phyloP scores from a whole-genome alignment of 1,139 yeast species.

The Kurtzmaniella quercitrusa region DNA sequence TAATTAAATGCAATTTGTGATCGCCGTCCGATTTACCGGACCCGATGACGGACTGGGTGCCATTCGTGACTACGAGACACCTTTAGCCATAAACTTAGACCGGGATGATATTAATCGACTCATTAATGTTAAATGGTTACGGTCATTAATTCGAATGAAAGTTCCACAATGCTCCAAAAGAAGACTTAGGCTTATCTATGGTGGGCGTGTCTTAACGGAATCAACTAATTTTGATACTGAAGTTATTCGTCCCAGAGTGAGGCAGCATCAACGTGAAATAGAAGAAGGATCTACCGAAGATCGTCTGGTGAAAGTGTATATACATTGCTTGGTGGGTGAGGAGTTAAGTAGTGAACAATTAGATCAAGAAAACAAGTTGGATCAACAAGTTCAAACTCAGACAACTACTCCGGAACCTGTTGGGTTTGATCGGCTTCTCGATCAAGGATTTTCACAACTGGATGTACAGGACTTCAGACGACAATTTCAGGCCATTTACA shows the following conservation, averaged over 20 bases:
- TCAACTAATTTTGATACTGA: slow-evolving; percentile 54
- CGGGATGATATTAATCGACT: slow-evolving; percentile 30
- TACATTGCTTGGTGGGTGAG: slow-evolving; percentile 84
- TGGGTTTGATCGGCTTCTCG: slow-evolving; percentile 80
- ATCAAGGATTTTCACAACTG: slow-evolving; percentile 77
- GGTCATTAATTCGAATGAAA: slow-evolving; percentile 25
- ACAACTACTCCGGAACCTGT: slow-evolving; percentile 67
- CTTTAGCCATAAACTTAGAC: slow-evolving; percentile 26
- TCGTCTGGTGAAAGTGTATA: slow-evolving; percentile 38
- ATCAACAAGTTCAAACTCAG: slow-evolving; percentile 45
- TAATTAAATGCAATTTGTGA: slow-evolving; percentile 8
- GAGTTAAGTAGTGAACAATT: slow-evolving; percentile 56
- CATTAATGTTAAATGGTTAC: slow-evolving; percentile 29
- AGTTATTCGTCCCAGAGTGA: slow-evolving; percentile 31
- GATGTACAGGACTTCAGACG: slow-evolving; percentile 69
- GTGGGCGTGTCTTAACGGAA: slow-evolving; percentile 67
- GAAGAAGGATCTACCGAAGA: slow-evolving; percentile 8
- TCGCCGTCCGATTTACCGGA: slow-evolving; percentile 32
- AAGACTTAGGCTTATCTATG: slow-evolving; percentile 67
- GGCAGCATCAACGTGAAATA: slow-evolving; percentile 8
- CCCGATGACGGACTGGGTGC: slow-evolving; percentile 19
- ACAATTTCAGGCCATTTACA: slow-evolving; percentile 68
- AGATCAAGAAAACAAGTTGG: slow-evolving; percentile 58
- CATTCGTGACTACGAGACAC: slow-evolving; percentile 27
- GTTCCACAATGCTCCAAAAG: slow-evolving; percentile 30